These are phyloP conservation scores for Collybia sordida DNA, from an alignment of 768 basidiomycete species.

Conservation along the genomic window DNA sequence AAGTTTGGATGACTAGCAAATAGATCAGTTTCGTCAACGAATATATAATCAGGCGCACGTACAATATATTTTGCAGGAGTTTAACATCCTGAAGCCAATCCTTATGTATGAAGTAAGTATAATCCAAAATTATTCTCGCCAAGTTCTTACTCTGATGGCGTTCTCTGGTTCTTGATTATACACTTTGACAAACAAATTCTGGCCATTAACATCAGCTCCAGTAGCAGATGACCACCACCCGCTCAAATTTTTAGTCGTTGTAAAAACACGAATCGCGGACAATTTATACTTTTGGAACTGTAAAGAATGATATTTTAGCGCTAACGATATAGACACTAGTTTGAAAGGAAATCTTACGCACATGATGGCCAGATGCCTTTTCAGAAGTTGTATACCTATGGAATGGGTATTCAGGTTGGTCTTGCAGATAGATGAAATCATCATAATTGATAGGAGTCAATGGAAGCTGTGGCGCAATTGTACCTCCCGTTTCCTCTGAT, in stretches of 20 bases:
- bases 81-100: conserved; percentile 5
- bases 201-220: conserved; percentile 5
- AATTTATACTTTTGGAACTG: conserved; percentile 7
- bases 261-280: conserved; percentile 3
- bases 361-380: conserved; percentile 2
- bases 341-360: not conserved
- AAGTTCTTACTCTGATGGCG: conserved; percentile 2
- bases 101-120: not conserved
- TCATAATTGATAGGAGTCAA: conserved; percentile 1
- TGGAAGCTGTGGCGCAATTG: not conserved
- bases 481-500: not conserved
- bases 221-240: conserved; percentile 9
- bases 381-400: conserved; percentile 3
- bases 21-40: not conserved
- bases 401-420: conserved; percentile 7
- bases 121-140: not conserved
- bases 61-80: conserved; percentile 9
- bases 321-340: not conserved
- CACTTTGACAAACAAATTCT: conserved; percentile 7
- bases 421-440: conserved; percentile 5
- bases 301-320: not conserved
- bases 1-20: conserved; percentile 11
- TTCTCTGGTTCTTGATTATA: conserved; percentile 4
- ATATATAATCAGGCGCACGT: not conserved
- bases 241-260: not conserved